Base-by-base conservation (phyloP, 257 asterid species). In the Ophiorrhiza pumila region DNA sequence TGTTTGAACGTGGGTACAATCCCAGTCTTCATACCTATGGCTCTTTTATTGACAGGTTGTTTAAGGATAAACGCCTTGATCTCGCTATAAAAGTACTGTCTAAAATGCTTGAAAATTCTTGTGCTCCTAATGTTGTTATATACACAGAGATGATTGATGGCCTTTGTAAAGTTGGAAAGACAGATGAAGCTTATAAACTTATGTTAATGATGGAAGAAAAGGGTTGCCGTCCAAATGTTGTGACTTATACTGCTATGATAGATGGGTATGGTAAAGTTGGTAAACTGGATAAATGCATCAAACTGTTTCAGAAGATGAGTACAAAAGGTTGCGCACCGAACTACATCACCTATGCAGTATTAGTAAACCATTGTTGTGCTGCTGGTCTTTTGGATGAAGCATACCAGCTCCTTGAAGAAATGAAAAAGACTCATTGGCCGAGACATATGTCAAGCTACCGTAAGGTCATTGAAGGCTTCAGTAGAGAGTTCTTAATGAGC, bases 161-260 rank as follows among this genome's bases (percentile, higher is more conserved):
- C 58, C 93, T 91, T 67, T 91, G 95, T 73, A 91, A 94, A 86
- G 87, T 80, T 41, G 99, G 98, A 79, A 94, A 94, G 79, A 86
- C 87, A 29, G 89, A 78, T 72, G 99, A 90, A 87, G 99, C 99
- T 34, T 81, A 86, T 83, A 94, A 87, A 77, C 83, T 94, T 73
- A 86, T 91, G 92, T 46, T 88, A 83, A 94, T 90, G 99, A 91
- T 94, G 98, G 96, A 94, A 79, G 97, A 94, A 71, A 94, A 90
- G 80, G 97, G 97, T 55, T 91, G 98, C 76, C 84, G 81, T 27
- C 99, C 98, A 52, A 91, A 88, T 78, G 99, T 94, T 60, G 96
- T 94, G 79, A 91, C 99, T 32, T 94, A 90, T 76, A 94, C 97
- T 20, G 96, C 97, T 67, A 94, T 94, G 97, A 83, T 91, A 25